Evolutionary conservation across 768 basidiomycete genomes (phyloP).

Genomic region (Termitomyces sp.): DNA sequence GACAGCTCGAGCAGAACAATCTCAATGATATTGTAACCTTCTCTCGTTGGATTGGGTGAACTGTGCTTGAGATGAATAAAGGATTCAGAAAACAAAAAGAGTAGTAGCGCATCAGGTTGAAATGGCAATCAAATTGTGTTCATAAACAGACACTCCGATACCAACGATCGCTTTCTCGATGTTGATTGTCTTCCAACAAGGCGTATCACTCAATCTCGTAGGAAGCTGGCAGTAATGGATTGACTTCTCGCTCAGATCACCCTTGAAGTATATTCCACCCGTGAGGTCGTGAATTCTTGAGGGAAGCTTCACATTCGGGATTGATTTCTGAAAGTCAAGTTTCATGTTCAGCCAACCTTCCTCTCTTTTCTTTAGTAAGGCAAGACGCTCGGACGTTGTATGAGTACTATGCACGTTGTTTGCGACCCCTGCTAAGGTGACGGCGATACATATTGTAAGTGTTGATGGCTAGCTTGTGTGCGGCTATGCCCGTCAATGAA

Average conservation of each 20-base stretch:
- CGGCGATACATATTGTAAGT: constrained; percentile 28
- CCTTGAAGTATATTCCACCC: constrained; percentile 32
- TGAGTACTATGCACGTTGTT: constrained; percentile 20
- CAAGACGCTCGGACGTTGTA: constrained; percentile 17
- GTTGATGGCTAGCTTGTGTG: no score
- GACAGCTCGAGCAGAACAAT: constrained; percentile 3
- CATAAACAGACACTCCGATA: constrained; percentile 34
- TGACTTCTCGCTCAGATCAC: constrained; percentile 17
- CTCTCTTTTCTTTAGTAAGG: constrained; percentile 19
- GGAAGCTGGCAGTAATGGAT: constrained; percentile 30
- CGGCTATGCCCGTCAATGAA: no score
- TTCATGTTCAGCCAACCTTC: constrained; percentile 24
- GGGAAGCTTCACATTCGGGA: constrained; percentile 20
- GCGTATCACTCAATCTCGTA: constrained; percentile 14
- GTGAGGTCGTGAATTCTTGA: constrained; percentile 38
- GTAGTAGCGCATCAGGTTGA: constrained; percentile 30
- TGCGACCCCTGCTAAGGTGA: constrained; percentile 18
- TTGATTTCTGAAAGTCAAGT: constrained; percentile 18
- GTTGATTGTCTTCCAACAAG: constrained; percentile 23
- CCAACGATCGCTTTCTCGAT: constrained; percentile 29
- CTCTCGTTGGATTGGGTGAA: background rate
- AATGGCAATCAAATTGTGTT: constrained; percentile 37
- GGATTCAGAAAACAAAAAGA: background rate
- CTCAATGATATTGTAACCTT: background rate
- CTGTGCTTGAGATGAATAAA: background rate